phyloP scores from a whole-genome alignment of 768 basidiomycete species.

The Trametes sanguinea region DNA sequence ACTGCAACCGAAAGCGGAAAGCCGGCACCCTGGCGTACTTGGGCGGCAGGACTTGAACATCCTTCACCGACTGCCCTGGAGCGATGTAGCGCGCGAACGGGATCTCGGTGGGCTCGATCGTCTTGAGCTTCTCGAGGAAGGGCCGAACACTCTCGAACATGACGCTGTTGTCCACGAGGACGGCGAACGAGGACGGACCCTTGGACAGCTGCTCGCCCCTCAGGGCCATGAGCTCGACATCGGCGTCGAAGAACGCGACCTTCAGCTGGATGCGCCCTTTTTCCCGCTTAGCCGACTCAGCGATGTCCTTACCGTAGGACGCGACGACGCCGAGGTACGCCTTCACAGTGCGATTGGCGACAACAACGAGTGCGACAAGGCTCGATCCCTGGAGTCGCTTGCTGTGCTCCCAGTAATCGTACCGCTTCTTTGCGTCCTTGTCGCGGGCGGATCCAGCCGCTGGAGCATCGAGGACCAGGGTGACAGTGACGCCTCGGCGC shows the following conservation, averaged over 20 bases:
- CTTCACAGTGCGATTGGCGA: conserved; percentile 24
- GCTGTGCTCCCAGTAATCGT: conserved; percentile 62
- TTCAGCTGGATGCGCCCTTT: conserved; percentile 44
- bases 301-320: conserved; percentile 46
- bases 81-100: conserved; percentile 58
- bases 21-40: conserved; percentile 53
- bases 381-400: conserved; percentile 63
- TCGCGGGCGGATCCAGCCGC: conserved; percentile 52
- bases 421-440: conserved; percentile 39
- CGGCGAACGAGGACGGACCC: conserved; percentile 18
- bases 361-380: conserved; percentile 60
- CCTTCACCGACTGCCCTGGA: conserved; percentile 37
- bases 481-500: conserved; percentile 52
- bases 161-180: conserved; percentile 63
- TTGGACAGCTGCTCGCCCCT: conserved; percentile 37
- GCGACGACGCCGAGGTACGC: conserved; percentile 58
- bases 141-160: conserved; percentile 71
- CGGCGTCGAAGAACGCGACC: conserved; percentile 64
- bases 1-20: conserved; percentile 63
- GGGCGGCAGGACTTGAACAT: conserved; percentile 49
- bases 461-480: conserved; percentile 52
- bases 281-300: conserved; percentile 41
- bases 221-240: conserved; percentile 50
- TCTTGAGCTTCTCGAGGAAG: conserved; percentile 61
- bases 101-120: conserved; percentile 53